These are phyloP conservation scores for Exidia glandulosa DNA, from an alignment of 768 basidiomycete genomes.

Conservation along the genomic window DNA sequence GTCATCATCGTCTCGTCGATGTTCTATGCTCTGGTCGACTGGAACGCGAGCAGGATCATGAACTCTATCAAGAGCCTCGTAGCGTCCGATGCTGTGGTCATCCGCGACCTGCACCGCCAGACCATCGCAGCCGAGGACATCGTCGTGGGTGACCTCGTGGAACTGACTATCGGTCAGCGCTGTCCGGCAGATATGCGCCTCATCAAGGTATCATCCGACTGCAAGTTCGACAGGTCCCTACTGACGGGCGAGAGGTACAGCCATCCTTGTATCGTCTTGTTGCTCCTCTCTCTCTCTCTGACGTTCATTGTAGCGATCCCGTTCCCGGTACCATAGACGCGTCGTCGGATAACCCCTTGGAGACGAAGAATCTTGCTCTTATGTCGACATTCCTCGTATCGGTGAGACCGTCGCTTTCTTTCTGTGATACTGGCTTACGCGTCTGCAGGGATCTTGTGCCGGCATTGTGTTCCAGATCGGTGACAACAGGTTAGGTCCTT, in stretches of 20 bases:
- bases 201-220: constrained; percentile 44
- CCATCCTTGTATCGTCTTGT: too few species aligned
- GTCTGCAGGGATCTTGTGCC: constrained; percentile 26
- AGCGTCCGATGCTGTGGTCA: constrained; percentile 50
- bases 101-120: constrained; percentile 40
- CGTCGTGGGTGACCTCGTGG: constrained; percentile 57
- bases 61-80: constrained; percentile 55
- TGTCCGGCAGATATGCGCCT: constrained; percentile 62
- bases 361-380: constrained; percentile 38
- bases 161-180: constrained; percentile 52
- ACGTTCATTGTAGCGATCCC: constrained; percentile 23
- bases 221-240: constrained; percentile 51
- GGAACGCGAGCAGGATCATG: constrained; percentile 47
- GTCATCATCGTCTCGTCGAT: constrained; percentile 32
- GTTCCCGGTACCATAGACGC: constrained; percentile 34
- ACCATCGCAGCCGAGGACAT: constrained; percentile 47
- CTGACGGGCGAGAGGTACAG: constrained; percentile 49
- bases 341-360: constrained; percentile 38
- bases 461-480: constrained; percentile 34
- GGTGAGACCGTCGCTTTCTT: not conserved
- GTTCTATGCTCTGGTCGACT: constrained; percentile 44
- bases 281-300: constrained; percentile 4
- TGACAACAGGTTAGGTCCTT: constrained; percentile 32
- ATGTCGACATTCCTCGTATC: constrained; percentile 29
- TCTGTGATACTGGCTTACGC: not conserved